phyloP scores from a whole-genome alignment of 164 flowering plant species.

The grape (Vitis vinifera) region DNA sequence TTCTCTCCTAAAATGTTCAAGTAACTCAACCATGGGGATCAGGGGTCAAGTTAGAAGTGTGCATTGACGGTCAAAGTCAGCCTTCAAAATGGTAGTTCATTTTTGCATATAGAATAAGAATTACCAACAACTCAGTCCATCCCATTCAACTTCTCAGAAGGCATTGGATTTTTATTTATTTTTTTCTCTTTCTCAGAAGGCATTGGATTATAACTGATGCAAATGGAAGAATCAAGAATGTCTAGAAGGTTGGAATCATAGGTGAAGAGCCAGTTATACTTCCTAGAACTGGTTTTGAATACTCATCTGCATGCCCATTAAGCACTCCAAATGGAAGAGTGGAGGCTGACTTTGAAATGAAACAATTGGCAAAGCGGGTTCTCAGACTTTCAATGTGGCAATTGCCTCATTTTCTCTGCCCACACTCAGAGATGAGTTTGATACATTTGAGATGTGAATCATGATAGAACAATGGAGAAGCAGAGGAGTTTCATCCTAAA shows the following conservation, averaged over 20 bases:
- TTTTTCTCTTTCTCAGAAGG: slow-evolving; percentile 46
- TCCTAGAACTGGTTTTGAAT: slow-evolving; percentile 87
- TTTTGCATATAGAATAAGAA: slow-evolving; percentile 89
- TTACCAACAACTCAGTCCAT: slow-evolving; percentile 83
- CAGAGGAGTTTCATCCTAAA: no score
- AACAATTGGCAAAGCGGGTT: slow-evolving; percentile 57
- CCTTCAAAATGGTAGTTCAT: slow-evolving; percentile 81
- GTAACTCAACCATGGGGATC: slow-evolving; percentile 72
- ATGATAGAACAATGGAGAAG: no score
- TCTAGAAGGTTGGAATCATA: slow-evolving; percentile 89
- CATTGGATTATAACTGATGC: slow-evolving; percentile 96
- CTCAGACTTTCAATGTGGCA: slow-evolving; percentile 74
- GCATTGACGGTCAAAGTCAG: slow-evolving; percentile 80
- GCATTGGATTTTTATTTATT: no score
- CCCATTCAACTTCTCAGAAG: slow-evolving; percentile 68
- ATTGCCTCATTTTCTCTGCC: slow-evolving; percentile 89
- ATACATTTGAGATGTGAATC: slow-evolving; percentile 11
- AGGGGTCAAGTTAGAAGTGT: slow-evolving; percentile 95
- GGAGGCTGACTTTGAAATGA: slow-evolving; percentile 98
- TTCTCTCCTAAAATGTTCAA: slow-evolving; percentile 72
- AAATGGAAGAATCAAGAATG: slow-evolving; percentile 74
- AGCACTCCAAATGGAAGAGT: slow-evolving; percentile 83
- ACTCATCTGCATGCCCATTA: slow-evolving; percentile 95
- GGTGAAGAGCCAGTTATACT: slow-evolving; percentile 97
- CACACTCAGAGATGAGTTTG: slow-evolving; percentile 60